Base-by-base conservation (phyloP, 2,329 filamentous ascomycete genomes). In the Monilinia vaccinii-corymbosi region DNA sequence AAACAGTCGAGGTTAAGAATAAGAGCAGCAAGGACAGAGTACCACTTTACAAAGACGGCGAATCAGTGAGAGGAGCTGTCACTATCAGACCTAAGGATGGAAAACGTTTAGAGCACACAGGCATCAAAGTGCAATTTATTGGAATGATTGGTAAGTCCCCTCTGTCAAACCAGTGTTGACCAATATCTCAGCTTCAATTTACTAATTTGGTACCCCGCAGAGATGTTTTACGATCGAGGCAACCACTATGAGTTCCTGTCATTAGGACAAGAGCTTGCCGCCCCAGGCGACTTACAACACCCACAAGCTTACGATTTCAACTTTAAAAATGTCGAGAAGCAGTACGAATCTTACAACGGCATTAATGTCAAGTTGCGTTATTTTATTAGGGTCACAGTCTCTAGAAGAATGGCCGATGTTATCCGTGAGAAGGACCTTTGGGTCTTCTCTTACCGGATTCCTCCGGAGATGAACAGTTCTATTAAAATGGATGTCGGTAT, bases 401-500 rank as follows among this genome's bases (percentile, higher is more conserved):
- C 91, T 56, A 85, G 94, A 71, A 86, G 94, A 73, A 97, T 99
- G 91, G 91, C 91, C 69, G 94, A 99, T 73, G 93, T 99, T 61
- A 91, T 97, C 70, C 88, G 95, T 69, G 95, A 99, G 77, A 99
- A 99, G 82, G 95, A 99, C 75, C 88, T 99, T 66, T 99, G 95
- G 95, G 95, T 99, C 60, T 99, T 99, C 80, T 94, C 88, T 65
- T 99, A 99, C 81, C 87, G 92, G 74, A 93, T 97, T 79, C 93
- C 94, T 23, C 94, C 94, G 21, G 94, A 99, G 83, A 95, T 91
- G 75, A 99, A 97, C 80, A 92, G 86, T 76, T 91, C 89, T 68
- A 99, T 99, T 80, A 99, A 99, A 83, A 99, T 99, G 94, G 94
- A 99, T 73, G 94, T 99, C 62, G 94, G 94, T 61, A 99, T 99